Conservation (phyloP, 2,329 filamentous ascomycete species). For the Aspergillus pseudotamarii region DNA sequence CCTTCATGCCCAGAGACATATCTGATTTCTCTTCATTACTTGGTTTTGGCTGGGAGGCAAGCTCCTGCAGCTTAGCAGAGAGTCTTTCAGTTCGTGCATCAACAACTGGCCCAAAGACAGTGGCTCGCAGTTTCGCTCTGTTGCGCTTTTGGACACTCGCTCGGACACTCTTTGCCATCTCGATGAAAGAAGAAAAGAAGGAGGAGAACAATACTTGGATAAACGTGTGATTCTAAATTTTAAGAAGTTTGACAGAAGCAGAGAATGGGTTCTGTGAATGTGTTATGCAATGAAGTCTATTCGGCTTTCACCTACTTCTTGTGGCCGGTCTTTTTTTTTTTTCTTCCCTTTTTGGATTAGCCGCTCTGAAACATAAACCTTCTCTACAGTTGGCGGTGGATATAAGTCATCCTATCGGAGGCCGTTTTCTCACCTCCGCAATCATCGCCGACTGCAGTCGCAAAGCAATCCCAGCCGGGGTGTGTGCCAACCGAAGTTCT, state of each 20-base stretch:
- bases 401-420: conserved; percentile 37
- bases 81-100: conserved; percentile 78
- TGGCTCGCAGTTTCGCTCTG: conserved; percentile 75
- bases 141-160: conserved; percentile 81
- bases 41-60: conserved; percentile 76
- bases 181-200: conserved; percentile 24
- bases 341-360: background rate
- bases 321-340: background rate
- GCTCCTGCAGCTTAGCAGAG: conserved; percentile 79
- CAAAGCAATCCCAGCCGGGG: conserved; percentile 7
- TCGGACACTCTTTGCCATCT: conserved; percentile 86
- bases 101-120: conserved; percentile 83
- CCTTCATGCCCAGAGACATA: conserved; percentile 27
- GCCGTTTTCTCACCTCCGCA: conserved; percentile 24
- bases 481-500: background rate
- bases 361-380: background rate
- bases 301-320: background rate
- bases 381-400: background rate
- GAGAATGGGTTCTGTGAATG: background rate
- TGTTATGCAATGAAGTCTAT: background rate
- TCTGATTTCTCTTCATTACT: conserved; percentile 50
- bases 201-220: background rate
- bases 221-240: background rate
- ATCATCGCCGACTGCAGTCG: conserved; percentile 11
- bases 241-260: background rate